These are phyloP conservation scores for Filosporella fistucella DNA, from an alignment of 495 filamentous ascomycete species.

Conservation along the genomic window DNA sequence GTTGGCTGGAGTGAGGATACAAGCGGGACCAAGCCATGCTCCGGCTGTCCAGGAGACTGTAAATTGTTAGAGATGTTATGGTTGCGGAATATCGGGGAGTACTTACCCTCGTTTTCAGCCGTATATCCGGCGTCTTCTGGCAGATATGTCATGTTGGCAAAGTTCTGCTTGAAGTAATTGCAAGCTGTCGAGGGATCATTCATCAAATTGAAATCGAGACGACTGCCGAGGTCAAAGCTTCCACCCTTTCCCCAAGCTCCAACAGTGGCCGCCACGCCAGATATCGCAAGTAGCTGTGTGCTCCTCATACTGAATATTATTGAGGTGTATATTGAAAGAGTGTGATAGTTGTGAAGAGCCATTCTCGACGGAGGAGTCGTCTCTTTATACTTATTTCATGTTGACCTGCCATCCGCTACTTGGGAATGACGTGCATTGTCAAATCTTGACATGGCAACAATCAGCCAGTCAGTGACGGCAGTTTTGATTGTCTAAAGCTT, in stretches of 20 bases:
- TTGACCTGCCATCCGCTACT: too few species aligned
- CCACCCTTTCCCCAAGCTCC: background rate
- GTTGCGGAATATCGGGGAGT: background rate
- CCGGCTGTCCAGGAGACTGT: slow-evolving; percentile 7
- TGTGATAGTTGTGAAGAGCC: too few species aligned
- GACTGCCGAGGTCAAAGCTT: background rate
- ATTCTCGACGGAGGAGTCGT: too few species aligned
- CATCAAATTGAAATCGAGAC: background rate
- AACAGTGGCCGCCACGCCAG: background rate
- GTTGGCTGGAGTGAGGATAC: slow-evolving; percentile 2
- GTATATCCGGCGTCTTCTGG: slow-evolving; percentile 2
- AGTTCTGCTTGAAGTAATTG: background rate
- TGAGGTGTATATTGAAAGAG: too few species aligned
- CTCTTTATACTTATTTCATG: too few species aligned
- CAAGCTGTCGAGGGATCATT: background rate
- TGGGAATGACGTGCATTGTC: too few species aligned
- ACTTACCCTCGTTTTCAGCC: slow-evolving; percentile 8
- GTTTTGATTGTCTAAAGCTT: too few species aligned
- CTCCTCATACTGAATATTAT: background rate
- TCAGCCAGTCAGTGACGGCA: too few species aligned
- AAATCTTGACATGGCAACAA: too few species aligned
- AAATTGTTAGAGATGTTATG: background rate
- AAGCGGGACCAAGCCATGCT: slow-evolving; percentile 19
- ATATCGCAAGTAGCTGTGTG: background rate
- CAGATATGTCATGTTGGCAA: slow-evolving; percentile 2